Base-by-base conservation (phyloP, 768 basidiomycete species). In the Tylopilus subfusipes region DNA sequence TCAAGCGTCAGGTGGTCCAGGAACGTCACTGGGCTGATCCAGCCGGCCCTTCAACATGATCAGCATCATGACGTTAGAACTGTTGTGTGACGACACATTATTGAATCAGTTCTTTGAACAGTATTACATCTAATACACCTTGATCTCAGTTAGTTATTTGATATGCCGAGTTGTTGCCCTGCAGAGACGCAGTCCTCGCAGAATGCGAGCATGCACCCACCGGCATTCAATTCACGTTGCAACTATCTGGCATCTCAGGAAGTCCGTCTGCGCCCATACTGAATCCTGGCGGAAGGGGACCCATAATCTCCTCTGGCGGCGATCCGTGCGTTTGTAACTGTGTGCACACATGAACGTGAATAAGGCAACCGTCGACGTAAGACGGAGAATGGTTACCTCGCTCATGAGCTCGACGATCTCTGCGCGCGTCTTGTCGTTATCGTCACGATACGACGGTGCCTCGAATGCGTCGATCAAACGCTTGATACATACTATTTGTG, bases 221-320 rank as follows among this genome's bases (percentile, higher is more conserved):
- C 11, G 30, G 30, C 30, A 6, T 25, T 51, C 30, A 62, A 13
- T 42, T 53, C 13, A 54, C 6, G n/a, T 60, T 60, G 18, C 65
- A 58, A 29, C 53, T 58, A 0, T 62, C 74, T 2, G 78, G 76
- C 16, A 82, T 47, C 38, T 77, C 67, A 5, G 81, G 82, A 54
- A 77, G 64, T 13, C 84, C 84, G 47, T 87, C 84, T 2, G 75
- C 44, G 0, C 81, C 82, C 24, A 85, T 57, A 8, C 72, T 75
- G 27, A 82, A 70, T n/a, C 87, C 89, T 3, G 88, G 80, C 0
- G 92, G 92, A 45, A 93, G 75, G 0, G 84, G 81, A 2, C 90
- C 92, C 88, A 93, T 92, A 47, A 93, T 79, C 61, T 90, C 89
- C 19, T 80, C 64, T 3, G 92, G 92, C 0, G 90, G 92, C 4